Percentiles rank a stretch among this genome's conserved stretches.
These are phyloP conservation scores for Polymyxa betae DNA, from an alignment of 208 protist species.

Conservation along the genomic window DNA sequence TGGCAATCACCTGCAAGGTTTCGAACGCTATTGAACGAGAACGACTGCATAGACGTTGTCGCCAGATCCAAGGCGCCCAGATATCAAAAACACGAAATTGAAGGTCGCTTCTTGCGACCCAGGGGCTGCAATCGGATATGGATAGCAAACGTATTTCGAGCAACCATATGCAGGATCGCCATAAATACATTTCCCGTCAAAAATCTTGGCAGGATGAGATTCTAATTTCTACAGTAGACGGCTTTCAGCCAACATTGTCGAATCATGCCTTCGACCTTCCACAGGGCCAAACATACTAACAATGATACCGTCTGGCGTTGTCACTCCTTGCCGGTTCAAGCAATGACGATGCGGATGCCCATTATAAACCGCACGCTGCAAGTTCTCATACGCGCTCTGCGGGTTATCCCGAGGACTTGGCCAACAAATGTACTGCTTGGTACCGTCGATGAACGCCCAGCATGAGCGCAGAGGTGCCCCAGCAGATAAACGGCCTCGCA, in stretches of 20 bases:
- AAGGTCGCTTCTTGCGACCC: too few relatives aligned
- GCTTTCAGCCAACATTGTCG: background rate
- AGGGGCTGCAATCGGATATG: too few relatives aligned
- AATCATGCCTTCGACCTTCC: background rate
- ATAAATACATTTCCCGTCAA: too few relatives aligned
- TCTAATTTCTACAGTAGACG: background rate
- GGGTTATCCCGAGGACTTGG: background rate
- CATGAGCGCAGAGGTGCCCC: background rate
- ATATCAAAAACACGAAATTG: too few relatives aligned
- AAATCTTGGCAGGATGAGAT: background rate
- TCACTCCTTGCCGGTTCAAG: background rate
- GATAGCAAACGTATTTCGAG: too few relatives aligned
- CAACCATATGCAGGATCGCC: too few relatives aligned
- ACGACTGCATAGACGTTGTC: too few relatives aligned
- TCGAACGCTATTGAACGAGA: too few relatives aligned
- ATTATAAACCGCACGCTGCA: background rate
- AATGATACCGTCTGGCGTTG: background rate
- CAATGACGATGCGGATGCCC: background rate
- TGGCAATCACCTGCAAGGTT: too few relatives aligned
- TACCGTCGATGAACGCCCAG: background rate
- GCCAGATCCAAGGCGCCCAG: too few relatives aligned
- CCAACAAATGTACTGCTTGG: background rate
- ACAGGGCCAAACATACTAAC: slow-evolving; percentile 1
- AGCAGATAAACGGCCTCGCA: background rate
- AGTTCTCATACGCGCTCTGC: background rate